Base-by-base conservation (phyloP, 108 stramenopile genomes). In the Bacterosira constricta region DNA sequence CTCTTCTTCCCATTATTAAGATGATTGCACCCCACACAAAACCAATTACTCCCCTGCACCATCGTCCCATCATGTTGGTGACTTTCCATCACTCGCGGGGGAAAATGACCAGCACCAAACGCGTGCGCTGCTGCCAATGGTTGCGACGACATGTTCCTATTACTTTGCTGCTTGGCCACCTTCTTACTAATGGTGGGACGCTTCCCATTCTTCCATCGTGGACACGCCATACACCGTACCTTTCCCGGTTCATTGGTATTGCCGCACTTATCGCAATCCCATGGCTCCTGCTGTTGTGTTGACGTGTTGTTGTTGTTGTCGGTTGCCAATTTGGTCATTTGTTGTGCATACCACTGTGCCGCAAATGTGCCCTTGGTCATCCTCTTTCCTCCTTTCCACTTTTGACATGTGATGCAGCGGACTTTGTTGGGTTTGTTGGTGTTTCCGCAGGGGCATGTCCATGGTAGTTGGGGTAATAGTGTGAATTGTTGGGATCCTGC, bases 131-230 rank as follows among this genome's bases (percentile, higher is more conserved):
- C n/a, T n/a, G n/a, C n/a, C n/a, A n/a, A n/a, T n/a, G n/a, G n/a
- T n/a, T n/a, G n/a, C n/a, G n/a, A n/a, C n/a, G n/a, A n/a, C n/a
- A n/a, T n/a, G n/a, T n/a, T 46, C 61, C 61, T 46, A 31, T 46
- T 63, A 23, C 13, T 12, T 39, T 4, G n/a, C 29, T n/a, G 42
- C 1, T 2, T 23, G 51, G 5, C 1, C n/a, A 53, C 61, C 26
- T 1, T 41, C 38, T 2, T 26, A 31, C 27, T 31, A 3, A 37
- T 39, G 18, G 21, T 34, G 6, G 49, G 49, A 8, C 65, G 34
- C 21, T 54, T 66, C 9, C 65, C 65, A 25, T 52, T 20, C 36
- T 27, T 66, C 65, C 65, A 66, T 1, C 65, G 65, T 3, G 49
- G 50, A 53, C 65, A 66, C 18, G 36, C 49, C 12, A 31, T 15